Percentiles rank a stretch among this genome's conserved stretches.
Conservation (phyloP, 257 asterid species). For the Solanum bukasovii region DNA sequence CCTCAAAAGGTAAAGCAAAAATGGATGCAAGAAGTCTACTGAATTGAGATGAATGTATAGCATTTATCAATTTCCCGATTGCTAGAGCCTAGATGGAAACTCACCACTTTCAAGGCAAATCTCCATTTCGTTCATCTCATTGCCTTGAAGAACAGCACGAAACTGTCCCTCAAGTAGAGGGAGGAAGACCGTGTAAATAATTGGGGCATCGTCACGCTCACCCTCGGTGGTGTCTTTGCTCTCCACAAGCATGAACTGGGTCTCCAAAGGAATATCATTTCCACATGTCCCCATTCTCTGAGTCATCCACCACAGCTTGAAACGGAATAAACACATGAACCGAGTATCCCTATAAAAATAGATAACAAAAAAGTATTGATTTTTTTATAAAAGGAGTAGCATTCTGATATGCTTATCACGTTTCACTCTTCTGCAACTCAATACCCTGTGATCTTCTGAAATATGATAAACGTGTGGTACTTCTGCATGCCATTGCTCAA, state of each 20-base stretch:
- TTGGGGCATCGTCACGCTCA: constrained; percentile 46
- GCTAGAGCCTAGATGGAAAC: constrained; percentile 14
- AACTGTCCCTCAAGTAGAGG: constrained; percentile 96
- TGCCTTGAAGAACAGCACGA: constrained; percentile 97
- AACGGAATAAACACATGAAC: constrained; percentile 90
- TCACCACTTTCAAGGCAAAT: constrained; percentile 97
- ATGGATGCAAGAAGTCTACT: constrained; percentile 9
- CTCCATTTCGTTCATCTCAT: constrained; percentile 72
- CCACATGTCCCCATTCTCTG: constrained; percentile 95
- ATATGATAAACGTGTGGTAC: neutral
- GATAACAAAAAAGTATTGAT: neutral
- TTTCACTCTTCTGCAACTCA: neutral
- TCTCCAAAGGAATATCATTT: constrained; percentile 81
- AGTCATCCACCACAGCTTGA: constrained; percentile 99
- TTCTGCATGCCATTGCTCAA: neutral
- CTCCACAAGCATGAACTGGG: constrained; percentile 95
- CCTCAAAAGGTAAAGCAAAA: neutral
- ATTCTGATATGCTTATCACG: neutral
- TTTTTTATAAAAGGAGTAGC: neutral
- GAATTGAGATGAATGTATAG: neutral
- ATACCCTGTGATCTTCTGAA: neutral
- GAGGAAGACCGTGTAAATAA: constrained; percentile 74
- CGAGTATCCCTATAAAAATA: constrained; percentile 57
- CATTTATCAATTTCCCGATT: neutral
- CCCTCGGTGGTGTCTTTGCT: constrained; percentile 60